phyloP scores from a whole-genome alignment of 441 rosid genomes.

The Dalechampia spathulata region DNA sequence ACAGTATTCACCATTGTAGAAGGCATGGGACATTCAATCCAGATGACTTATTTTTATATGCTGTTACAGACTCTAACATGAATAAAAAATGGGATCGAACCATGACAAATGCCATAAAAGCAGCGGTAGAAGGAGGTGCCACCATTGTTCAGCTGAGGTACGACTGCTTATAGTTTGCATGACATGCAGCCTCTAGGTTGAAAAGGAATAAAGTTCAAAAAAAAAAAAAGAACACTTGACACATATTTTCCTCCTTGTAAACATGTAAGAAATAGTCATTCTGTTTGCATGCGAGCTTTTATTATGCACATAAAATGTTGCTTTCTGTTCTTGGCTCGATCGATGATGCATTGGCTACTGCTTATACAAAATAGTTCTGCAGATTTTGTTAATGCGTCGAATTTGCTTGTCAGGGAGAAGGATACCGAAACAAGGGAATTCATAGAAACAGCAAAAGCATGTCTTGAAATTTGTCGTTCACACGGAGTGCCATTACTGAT shows the following conservation, averaged over 20 bases:
- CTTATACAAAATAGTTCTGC: too few species aligned
- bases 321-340: too few species aligned
- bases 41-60: constrained; percentile 63
- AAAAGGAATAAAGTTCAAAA: too few species aligned
- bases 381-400: constrained; percentile 2
- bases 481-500: constrained; percentile 62
- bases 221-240: too few species aligned
- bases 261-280: too few species aligned
- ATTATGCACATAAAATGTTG: too few species aligned
- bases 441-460: constrained; percentile 62
- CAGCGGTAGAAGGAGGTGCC: constrained; percentile 85
- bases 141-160: constrained; percentile 87
- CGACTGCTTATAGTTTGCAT: neutral
- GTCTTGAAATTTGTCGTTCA: constrained; percentile 55
- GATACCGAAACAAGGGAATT: constrained; percentile 57
- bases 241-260: too few species aligned
- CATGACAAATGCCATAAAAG: constrained; percentile 57
- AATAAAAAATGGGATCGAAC: constrained; percentile 75
- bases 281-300: too few species aligned
- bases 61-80: constrained; percentile 84
- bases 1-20: constrained; percentile 19
- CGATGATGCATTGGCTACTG: too few species aligned
- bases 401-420: constrained; percentile 52
- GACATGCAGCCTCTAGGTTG: too few species aligned
- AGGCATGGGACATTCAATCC: constrained; percentile 44